Percentiles rank a stretch among this genome's conserved stretches.
phyloP scores from a whole-genome alignment of 768 basidiomycete species.

The Leccinum fibrillosum region DNA sequence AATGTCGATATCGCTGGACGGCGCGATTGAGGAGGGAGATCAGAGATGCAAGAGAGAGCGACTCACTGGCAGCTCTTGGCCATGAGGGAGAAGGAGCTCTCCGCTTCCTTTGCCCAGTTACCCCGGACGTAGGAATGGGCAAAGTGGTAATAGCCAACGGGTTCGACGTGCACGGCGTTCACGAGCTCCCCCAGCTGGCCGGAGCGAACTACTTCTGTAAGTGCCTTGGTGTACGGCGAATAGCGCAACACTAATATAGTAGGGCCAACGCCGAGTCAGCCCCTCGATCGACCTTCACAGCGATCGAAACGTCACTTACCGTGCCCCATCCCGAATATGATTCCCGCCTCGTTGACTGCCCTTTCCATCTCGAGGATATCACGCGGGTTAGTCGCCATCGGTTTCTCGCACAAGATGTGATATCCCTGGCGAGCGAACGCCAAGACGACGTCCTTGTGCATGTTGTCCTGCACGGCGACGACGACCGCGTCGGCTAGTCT shows the following conservation, averaged over 20 bases:
- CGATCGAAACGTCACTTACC: constrained; percentile 47
- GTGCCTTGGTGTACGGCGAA: constrained; percentile 74
- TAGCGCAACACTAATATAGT: constrained; percentile 69
- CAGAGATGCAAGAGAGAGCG: background rate
- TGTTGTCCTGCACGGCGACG: constrained; percentile 74
- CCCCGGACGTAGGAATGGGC: constrained; percentile 88
- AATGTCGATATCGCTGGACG: constrained; percentile 76
- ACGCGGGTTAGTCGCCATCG: constrained; percentile 74
- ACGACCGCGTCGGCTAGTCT: constrained; percentile 81
- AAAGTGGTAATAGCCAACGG: constrained; percentile 85
- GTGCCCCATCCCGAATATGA: constrained; percentile 86
- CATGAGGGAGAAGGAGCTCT: constrained; percentile 80
- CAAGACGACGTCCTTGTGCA: constrained; percentile 71
- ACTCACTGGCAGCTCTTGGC: constrained; percentile 89
- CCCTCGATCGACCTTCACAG: background rate
- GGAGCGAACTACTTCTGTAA: constrained; percentile 68
- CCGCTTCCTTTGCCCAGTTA: constrained; percentile 68
- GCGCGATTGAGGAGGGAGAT: background rate
- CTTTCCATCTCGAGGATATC: constrained; percentile 76
- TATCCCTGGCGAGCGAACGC: constrained; percentile 82
- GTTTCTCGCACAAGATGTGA: constrained; percentile 90
- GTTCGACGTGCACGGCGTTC: constrained; percentile 83
- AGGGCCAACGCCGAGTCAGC: background rate
- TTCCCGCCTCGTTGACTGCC: constrained; percentile 62
- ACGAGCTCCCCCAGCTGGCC: constrained; percentile 72